phyloP scores from a whole-genome alignment of 2,329 filamentous ascomycete genomes.

The Beauveria asiatica region DNA sequence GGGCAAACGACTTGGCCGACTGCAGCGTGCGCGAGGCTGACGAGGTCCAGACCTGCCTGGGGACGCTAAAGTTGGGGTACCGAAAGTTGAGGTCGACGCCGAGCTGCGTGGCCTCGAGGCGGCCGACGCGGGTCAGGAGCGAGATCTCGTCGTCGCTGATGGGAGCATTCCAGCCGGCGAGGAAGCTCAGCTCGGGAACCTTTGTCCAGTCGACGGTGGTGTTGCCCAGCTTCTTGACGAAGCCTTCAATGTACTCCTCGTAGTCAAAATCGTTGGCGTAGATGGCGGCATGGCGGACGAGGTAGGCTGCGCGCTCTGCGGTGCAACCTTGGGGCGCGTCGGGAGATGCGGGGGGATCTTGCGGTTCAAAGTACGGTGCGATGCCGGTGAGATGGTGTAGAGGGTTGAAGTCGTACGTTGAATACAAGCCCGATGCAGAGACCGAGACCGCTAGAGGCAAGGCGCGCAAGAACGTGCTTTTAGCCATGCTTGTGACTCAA shows the following conservation, averaged over 20 bases:
- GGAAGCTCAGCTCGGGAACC: constrained; percentile 46
- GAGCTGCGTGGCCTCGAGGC: constrained; percentile 49
- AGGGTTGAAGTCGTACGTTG: constrained; percentile 42
- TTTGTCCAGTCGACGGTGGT: constrained; percentile 49
- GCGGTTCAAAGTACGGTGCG: constrained; percentile 48
- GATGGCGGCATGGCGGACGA: constrained; percentile 51
- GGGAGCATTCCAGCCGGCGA: constrained; percentile 47
- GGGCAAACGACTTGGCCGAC: constrained; percentile 49
- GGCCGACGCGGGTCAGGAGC: constrained; percentile 53
- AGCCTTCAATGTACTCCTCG: constrained; percentile 48
- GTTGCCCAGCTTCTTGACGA: constrained; percentile 50
- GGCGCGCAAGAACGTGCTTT: neutral
- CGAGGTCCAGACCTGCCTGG: constrained; percentile 51
- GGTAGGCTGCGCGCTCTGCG: constrained; percentile 42
- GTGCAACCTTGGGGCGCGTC: constrained; percentile 41
- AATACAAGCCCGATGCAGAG: constrained; percentile 29
- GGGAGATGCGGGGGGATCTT: constrained; percentile 36
- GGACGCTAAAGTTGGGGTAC: constrained; percentile 45
- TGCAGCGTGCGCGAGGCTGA: constrained; percentile 53
- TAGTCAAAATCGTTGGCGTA: constrained; percentile 53
- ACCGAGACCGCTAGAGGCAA: constrained; percentile 8
- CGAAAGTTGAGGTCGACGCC: constrained; percentile 50
- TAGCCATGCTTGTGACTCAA: neutral
- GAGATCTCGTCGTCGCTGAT: constrained; percentile 48
- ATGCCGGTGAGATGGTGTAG: constrained; percentile 48